phyloP scores from a whole-genome alignment of 768 basidiomycete genomes.

The Agaricus blazei region DNA sequence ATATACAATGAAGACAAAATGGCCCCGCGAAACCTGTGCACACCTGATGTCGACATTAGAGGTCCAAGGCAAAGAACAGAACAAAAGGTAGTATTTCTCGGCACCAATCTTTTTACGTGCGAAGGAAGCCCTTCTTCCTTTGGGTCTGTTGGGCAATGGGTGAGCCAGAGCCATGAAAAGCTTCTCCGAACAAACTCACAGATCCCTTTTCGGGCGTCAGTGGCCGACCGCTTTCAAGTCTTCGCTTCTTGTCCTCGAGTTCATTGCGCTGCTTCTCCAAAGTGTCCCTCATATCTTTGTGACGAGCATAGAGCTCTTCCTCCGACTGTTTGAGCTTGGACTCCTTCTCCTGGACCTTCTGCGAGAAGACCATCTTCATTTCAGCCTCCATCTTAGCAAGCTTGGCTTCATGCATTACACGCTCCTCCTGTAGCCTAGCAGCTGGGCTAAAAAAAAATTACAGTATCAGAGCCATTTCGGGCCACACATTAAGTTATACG shows the following conservation, averaged over 20 bases:
- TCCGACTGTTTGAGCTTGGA: conserved; percentile 98
- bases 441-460: conserved; percentile 63
- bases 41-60: conserved; percentile 25
- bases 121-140: conserved; percentile 75
- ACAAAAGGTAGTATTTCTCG: conserved; percentile 21
- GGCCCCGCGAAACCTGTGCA: conserved; percentile 21
- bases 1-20: conserved; percentile 32
- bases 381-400: conserved; percentile 99
- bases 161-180: conserved; percentile 14
- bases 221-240: conserved; percentile 90
- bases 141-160: conserved; percentile 35
- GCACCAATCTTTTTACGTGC: conserved; percentile 40
- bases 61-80: conserved; percentile 17
- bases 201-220: conserved; percentile 91
- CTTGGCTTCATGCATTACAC: conserved; percentile 93
- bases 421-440: conserved; percentile 93
- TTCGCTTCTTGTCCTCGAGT: conserved; percentile 97
- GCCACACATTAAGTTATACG: conserved; percentile 23
- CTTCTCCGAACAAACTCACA: conserved; percentile 42
- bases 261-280: conserved; percentile 94
- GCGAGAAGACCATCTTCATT: conserved; percentile 99
- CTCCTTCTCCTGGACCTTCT: conserved; percentile 99
- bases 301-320: conserved; percentile 97
- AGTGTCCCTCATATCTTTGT: conserved; percentile 99
- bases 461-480: conserved; percentile 12